phyloP scores from a whole-genome alignment of 768 basidiomycete genomes.

The Mycena galopus region DNA sequence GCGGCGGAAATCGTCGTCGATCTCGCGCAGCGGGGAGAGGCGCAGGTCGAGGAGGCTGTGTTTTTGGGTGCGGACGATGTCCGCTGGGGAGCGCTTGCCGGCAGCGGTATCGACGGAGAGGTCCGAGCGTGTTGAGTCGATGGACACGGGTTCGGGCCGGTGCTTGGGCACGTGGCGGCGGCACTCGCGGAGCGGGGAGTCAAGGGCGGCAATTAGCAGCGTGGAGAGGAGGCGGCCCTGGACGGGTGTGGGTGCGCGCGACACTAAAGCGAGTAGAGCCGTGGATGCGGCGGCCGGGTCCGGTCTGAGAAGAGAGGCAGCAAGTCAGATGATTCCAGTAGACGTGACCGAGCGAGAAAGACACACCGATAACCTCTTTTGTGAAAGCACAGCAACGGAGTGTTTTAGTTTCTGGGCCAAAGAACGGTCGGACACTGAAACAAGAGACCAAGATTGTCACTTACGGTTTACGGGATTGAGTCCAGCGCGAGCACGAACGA shows the following conservation, averaged over 20 bases:
- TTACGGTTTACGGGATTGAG: too few relatives aligned
- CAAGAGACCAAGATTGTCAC: too few relatives aligned
- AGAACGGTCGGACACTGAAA: too few relatives aligned
- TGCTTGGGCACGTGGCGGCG: too few relatives aligned
- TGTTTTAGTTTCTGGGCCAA: too few relatives aligned
- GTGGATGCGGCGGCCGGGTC: too few relatives aligned
- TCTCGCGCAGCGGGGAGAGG: constrained; percentile 55
- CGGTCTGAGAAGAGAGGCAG: too few relatives aligned
- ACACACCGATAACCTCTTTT: too few relatives aligned
- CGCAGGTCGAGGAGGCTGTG: constrained; percentile 53
- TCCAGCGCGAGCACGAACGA: too few relatives aligned
- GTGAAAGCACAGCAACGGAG: too few relatives aligned
- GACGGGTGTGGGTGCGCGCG: constrained; percentile 58
- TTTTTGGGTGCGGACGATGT: constrained; percentile 43
- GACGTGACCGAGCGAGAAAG: too few relatives aligned
- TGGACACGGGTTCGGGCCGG: constrained; percentile 49
- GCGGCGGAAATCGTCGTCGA: constrained; percentile 54
- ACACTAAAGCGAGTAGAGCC: constrained; percentile 54
- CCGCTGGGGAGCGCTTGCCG: constrained; percentile 10
- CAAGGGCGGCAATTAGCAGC: constrained; percentile 41
- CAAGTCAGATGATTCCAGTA: too few relatives aligned
- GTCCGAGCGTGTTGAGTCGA: constrained; percentile 56
- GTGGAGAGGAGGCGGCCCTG: constrained; percentile 55
- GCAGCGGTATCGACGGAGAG: constrained; percentile 47
- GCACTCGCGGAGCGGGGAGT: constrained; percentile 40